A percentile compares a stretch with the other conserved stretches of the same genome.
Conservation (phyloP, 2,329 filamentous ascomycete species). For the Ceratocystis eucalypticola region DNA sequence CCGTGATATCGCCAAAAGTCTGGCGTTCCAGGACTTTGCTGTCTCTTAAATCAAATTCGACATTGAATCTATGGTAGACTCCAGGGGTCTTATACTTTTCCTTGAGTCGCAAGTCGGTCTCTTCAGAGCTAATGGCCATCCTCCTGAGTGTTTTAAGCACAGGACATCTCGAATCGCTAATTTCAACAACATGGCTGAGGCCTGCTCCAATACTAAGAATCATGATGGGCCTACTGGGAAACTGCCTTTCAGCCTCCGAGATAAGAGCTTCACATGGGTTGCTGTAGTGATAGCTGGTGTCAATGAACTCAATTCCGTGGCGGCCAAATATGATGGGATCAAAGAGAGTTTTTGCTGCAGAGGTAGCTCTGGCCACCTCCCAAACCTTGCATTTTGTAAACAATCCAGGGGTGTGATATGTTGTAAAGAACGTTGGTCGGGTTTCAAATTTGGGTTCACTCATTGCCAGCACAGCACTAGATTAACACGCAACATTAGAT, state of each 20-base stretch:
- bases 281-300: slow-evolving; percentile 19
- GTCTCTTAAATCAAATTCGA: slow-evolving; percentile 23
- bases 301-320: too few species aligned
- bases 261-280: slow-evolving; percentile 26
- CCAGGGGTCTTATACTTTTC: slow-evolving; percentile 19
- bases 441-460: accelerated
- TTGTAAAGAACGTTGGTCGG: too few species aligned
- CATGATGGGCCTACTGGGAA: slow-evolving; percentile 19
- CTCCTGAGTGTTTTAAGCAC: not conserved
- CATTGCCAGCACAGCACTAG: not conserved
- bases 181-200: slow-evolving; percentile 20
- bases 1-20: slow-evolving; percentile 21
- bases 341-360: too few species aligned
- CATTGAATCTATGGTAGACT: slow-evolving; percentile 24
- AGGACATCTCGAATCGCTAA: slow-evolving; percentile 15
- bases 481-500: too few species aligned
- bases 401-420: too few species aligned
- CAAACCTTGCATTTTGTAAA: too few species aligned
- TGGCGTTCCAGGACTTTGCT: slow-evolving; percentile 23
- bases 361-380: too few species aligned
- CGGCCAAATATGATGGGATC: too few species aligned
- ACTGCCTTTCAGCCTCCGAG: slow-evolving; percentile 23
- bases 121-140: not conserved
- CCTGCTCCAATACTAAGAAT: slow-evolving; percentile 25
- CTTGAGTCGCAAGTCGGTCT: not conserved